These are phyloP conservation scores for Globisporangium carolinianum DNA, from an alignment of 352 stramenopile genomes.

Conservation along the genomic window DNA sequence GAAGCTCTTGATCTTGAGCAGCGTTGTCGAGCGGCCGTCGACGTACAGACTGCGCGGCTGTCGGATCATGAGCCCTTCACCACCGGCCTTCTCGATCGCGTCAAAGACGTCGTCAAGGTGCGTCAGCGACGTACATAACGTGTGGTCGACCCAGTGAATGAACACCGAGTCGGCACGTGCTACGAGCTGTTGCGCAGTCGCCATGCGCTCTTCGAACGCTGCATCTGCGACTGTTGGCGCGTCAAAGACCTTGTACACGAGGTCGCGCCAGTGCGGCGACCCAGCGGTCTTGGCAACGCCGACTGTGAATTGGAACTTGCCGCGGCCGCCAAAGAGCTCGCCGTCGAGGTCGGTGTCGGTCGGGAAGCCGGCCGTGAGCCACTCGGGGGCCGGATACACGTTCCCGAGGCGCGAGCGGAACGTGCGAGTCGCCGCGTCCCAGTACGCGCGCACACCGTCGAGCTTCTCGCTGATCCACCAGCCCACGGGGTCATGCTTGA, in stretches of 20 bases:
- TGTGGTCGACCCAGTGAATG: slow-evolving; percentile 60
- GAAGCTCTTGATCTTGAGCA: slow-evolving; percentile 80
- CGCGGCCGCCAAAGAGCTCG: slow-evolving; percentile 60
- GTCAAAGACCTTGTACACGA: slow-evolving; percentile 74
- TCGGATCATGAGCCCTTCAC: slow-evolving; percentile 70
- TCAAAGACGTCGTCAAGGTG: slow-evolving; percentile 50
- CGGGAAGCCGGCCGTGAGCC: slow-evolving; percentile 53
- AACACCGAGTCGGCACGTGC: slow-evolving; percentile 21
- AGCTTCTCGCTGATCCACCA: slow-evolving; percentile 82
- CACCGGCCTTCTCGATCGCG: slow-evolving; percentile 47
- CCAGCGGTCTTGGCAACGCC: slow-evolving; percentile 50
- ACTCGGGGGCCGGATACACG: slow-evolving; percentile 49
- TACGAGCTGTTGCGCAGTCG: slow-evolving; percentile 23
- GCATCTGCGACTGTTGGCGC: slow-evolving; percentile 32
- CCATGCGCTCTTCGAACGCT: slow-evolving; percentile 58
- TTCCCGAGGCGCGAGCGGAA: slow-evolving; percentile 65
- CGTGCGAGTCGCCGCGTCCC: slow-evolving; percentile 38
- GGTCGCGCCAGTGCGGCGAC: slow-evolving; percentile 43
- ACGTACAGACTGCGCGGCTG: slow-evolving; percentile 47
- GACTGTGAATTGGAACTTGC: slow-evolving; percentile 60
- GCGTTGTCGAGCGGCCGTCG: slow-evolving; percentile 35
- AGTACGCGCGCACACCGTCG: slow-evolving; percentile 62
- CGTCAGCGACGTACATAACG: slow-evolving; percentile 33
- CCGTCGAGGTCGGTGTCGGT: slow-evolving; percentile 57
- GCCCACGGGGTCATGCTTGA: slow-evolving; percentile 41